Base-by-base conservation (phyloP, 768 basidiomycete genomes). In the Mycena vitilis region DNA sequence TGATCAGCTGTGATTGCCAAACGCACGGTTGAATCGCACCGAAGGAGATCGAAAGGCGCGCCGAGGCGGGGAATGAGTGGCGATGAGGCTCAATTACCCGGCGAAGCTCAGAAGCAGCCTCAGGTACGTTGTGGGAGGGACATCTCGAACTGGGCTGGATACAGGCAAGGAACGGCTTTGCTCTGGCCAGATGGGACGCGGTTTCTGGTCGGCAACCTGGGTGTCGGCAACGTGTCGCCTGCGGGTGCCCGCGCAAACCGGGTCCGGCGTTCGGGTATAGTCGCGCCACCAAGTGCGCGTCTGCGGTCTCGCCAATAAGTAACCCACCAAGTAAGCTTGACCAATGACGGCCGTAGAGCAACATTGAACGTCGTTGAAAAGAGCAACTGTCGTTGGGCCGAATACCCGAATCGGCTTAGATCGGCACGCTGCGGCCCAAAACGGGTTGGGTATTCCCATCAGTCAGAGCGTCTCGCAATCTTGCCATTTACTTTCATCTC, bases 11-110 rank as follows among this genome's bases (percentile, higher is more conserved):
- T 55, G 13, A 56, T 55, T 11, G 30, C 38, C 5, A 37, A 59
- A 47, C 48, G 56, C 62, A 54, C 67, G 62, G 37, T 69, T 55
- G n/a, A 59, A 60, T 58, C 67, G 67, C 67, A 64, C n/a, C 15
- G 51, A 69, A 64, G 60, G n/a, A 36, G 30, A 30, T 30, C 30
- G 30, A 30, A 30, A 5, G 34, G 34, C 7, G 20, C 12, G 30
- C 42, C 16, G 25, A 18, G 25, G 54, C n/a, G 54, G 54, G 38
- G 54, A 2, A 55, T 40, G 22, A 37, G 45, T 62, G 60, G 54
- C 57, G 37, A 59, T 65, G 64, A 59, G 36, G 51, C 57, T 60
- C 59, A 56, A 58, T 53, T 56, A 63, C 10, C 49, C 51, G n/a
- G 40, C 37, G n/a, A 53, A 36, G 34, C 38, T 40, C 51, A 13